phyloP scores from a whole-genome alignment of 1,284 basidiomycete genomes.

The Mycosarcoma mackinlayi region DNA sequence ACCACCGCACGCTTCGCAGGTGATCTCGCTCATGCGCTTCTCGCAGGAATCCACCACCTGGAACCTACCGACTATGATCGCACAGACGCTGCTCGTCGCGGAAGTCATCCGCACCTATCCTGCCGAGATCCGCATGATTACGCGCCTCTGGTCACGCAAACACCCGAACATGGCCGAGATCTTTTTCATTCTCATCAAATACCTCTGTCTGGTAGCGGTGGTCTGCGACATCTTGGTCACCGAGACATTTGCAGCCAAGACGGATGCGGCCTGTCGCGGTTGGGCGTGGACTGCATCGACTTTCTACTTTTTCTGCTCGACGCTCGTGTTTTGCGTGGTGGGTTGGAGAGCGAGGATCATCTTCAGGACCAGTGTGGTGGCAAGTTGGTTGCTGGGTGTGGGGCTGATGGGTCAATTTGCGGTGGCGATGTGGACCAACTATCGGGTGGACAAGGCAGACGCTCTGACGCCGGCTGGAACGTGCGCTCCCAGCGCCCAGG shows the following conservation, averaged over 20 bases:
- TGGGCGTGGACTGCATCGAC: slow-evolving; percentile 43
- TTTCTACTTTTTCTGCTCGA: slow-evolving; percentile 39
- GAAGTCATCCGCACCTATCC: slow-evolving; percentile 44
- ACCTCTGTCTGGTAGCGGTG: slow-evolving; percentile 28
- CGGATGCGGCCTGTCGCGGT: slow-evolving; percentile 16
- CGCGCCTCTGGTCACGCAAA: slow-evolving; percentile 16
- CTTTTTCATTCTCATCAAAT: slow-evolving; percentile 50
- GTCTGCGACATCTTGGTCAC: slow-evolving; percentile 27
- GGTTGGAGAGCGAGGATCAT: slow-evolving; percentile 45
- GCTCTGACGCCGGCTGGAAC: slow-evolving; percentile 27
- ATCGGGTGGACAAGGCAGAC: slow-evolving; percentile 29
- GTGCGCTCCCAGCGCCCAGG: slow-evolving; percentile 16
- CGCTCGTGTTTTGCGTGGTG: slow-evolving; percentile 34
- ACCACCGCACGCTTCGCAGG: slow-evolving; percentile 18
- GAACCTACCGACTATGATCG: slow-evolving; percentile 34
- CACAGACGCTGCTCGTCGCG: slow-evolving; percentile 33
- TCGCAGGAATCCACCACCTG: slow-evolving; percentile 25
- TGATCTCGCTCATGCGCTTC: slow-evolving; percentile 31
- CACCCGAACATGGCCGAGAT: slow-evolving; percentile 52
- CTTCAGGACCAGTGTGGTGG: slow-evolving; percentile 13
- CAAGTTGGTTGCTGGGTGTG: slow-evolving; percentile 10
- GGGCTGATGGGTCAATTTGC: slow-evolving; percentile 31
- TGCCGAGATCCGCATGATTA: slow-evolving; percentile 32
- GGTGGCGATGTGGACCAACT: slow-evolving; percentile 37
- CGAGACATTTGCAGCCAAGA: slow-evolving; percentile 27